Evolutionary conservation across 441 rosid genomes (phyloP).

Genomic region (Viola pubescens): DNA sequence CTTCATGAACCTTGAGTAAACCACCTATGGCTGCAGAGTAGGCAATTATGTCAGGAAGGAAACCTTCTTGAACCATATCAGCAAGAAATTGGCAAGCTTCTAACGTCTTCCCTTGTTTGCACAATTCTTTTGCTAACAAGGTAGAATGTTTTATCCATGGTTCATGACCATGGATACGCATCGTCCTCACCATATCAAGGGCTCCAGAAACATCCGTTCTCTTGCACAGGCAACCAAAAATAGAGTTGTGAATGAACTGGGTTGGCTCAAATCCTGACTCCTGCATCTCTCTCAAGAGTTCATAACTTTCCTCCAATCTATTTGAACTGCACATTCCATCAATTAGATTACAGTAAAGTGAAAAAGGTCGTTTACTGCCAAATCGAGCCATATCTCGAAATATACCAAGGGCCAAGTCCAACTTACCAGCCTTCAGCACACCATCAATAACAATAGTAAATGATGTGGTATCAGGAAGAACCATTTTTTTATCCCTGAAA

Average conservation of each 20-base stretch:
- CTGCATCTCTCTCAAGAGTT: conserved; percentile 56
- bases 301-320: conserved; percentile 56
- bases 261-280: conserved; percentile 51
- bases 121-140: conserved; percentile 48
- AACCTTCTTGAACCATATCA: conserved; percentile 64
- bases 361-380: conserved; percentile 33
- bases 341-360: conserved; percentile 51
- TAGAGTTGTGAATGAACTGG: conserved; percentile 54
- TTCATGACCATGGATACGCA: conserved; percentile 65
- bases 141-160: conserved; percentile 83
- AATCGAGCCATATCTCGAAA: conserved; percentile 41
- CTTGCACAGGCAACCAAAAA: conserved; percentile 64
- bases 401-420: conserved; percentile 56
- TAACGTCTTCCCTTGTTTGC: conserved; percentile 43
- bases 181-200: conserved; percentile 43
- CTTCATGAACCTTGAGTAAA: conserved; percentile 40
- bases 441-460: conserved; percentile 45
- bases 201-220: conserved; percentile 55
- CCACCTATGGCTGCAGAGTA: conserved; percentile 74
- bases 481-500: conserved; percentile 29
- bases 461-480: conserved; percentile 36
- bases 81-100: conserved; percentile 62
- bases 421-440: conserved; percentile 38
- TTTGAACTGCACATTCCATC: conserved; percentile 56
- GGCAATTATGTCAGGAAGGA: conserved; percentile 57